A percentile compares a stretch with the other conserved stretches of the same genome.
Evolutionary conservation across 208 protist species (phyloP).

Genomic region (Porcisia hertigi): DNA sequence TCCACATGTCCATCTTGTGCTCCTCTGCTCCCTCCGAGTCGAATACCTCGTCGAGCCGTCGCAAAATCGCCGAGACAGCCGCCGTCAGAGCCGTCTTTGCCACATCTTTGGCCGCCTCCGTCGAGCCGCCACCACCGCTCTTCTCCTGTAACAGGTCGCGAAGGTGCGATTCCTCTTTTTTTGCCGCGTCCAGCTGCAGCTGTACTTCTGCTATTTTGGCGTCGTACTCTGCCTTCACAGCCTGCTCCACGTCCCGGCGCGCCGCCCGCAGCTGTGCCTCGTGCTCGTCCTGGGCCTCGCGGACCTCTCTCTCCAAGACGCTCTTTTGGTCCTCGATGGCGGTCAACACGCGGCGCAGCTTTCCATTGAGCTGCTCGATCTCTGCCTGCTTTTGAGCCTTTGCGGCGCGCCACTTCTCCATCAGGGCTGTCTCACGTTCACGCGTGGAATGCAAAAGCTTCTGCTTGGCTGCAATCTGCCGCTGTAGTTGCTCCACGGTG

Average conservation of each 20-base stretch:
- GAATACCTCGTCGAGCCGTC: constrained; percentile 57
- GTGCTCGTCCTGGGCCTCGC: constrained; percentile 50
- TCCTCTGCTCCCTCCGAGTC: constrained; percentile 24
- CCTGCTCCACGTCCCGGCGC: constrained; percentile 49
- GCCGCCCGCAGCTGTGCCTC: constrained; percentile 47
- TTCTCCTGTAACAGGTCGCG: constrained; percentile 43
- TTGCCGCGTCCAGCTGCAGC: constrained; percentile 38
- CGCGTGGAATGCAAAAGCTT: constrained; percentile 46
- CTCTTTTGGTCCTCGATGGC: constrained; percentile 61
- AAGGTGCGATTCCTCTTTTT: constrained; percentile 58
- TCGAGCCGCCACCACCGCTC: constrained; percentile 27
- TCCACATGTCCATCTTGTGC: constrained; percentile 39
- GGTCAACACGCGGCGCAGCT: constrained; percentile 51
- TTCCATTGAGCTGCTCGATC: constrained; percentile 64
- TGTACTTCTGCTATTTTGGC: constrained; percentile 44
- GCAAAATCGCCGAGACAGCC: constrained; percentile 58
- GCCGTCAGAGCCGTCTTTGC: constrained; percentile 55
- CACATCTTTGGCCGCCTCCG: constrained; percentile 15
- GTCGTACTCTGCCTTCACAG: constrained; percentile 54
- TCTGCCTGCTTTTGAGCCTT: constrained; percentile 77
- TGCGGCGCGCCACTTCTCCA: constrained; percentile 55
- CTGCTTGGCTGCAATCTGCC: constrained; percentile 62
- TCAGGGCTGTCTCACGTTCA: constrained; percentile 58
- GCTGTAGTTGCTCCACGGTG: constrained; percentile 52
- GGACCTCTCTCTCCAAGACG: constrained; percentile 44